Evolutionary conservation across 768 basidiomycete species (phyloP).

Genomic region (Erythrobasidium yunnanense): DNA sequence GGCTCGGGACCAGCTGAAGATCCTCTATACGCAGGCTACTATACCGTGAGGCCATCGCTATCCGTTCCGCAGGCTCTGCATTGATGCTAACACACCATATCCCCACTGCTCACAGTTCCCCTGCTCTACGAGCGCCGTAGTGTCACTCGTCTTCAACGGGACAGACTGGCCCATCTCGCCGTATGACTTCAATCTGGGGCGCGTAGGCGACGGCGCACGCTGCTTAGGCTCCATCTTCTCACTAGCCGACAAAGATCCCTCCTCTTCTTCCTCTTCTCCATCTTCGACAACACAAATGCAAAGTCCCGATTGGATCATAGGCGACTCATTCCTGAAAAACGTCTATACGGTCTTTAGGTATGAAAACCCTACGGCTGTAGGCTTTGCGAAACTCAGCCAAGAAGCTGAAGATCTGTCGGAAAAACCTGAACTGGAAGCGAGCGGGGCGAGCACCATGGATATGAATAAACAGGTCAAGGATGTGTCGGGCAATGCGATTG

Average conservation of each 20-base stretch:
- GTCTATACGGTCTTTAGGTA: conserved; percentile 54
- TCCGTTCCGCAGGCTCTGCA: not conserved
- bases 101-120: conserved; percentile 1
- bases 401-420: not conserved
- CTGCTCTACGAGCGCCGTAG: not conserved
- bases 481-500: no score
- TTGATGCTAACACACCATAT: not conserved
- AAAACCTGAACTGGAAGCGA: not conserved
- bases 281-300: conserved; percentile 41
- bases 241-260: conserved; percentile 48
- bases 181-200: conserved; percentile 63
- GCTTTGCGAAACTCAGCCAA: conserved; percentile 20
- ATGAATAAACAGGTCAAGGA: not conserved
- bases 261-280: conserved; percentile 46
- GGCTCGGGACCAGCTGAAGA: conserved; percentile 44
- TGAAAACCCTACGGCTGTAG: conserved; percentile 17
- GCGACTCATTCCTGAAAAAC: conserved; percentile 59
- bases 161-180: conserved; percentile 61
- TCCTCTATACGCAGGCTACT: conserved; percentile 6
- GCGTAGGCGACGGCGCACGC: conserved; percentile 45
- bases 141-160: conserved; percentile 8
- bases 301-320: conserved; percentile 13
- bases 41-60: conserved; percentile 1
- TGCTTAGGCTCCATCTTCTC: conserved; percentile 82
- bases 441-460: not conserved